These are phyloP conservation scores for Lentinula detonsa DNA, from an alignment of 768 basidiomycete genomes.

Conservation along the genomic window DNA sequence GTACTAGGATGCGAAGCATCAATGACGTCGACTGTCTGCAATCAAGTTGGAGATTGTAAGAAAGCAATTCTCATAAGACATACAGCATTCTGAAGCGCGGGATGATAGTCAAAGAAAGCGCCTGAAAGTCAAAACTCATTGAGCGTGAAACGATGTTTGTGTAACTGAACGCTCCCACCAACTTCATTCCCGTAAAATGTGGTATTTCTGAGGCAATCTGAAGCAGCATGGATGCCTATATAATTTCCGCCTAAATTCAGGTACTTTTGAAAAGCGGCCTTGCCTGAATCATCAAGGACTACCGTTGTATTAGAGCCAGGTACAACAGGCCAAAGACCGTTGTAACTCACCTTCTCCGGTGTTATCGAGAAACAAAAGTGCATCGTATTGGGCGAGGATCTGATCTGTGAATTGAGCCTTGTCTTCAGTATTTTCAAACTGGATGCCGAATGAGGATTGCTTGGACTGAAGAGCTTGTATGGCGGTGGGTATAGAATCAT, in stretches of 20 bases:
- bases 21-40: constrained; percentile 53
- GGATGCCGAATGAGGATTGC: constrained; percentile 38
- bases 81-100: constrained; percentile 59
- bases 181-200: constrained; percentile 53
- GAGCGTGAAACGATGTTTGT: background rate
- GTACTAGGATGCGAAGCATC: constrained; percentile 59
- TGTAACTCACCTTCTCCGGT: constrained; percentile 52
- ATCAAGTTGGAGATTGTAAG: background rate
- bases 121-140: constrained; percentile 24
- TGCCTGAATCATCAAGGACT: constrained; percentile 59
- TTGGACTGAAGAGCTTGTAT: constrained; percentile 46
- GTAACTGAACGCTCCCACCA: constrained; percentile 26
- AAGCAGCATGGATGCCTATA: constrained; percentile 61
- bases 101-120: constrained; percentile 70
- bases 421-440: constrained; percentile 66
- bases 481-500: constrained; percentile 73
- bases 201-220: constrained; percentile 52
- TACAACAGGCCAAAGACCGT: background rate
- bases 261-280: constrained; percentile 58
- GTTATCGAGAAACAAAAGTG: constrained; percentile 61
- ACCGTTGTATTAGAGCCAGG: background rate
- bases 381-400: constrained; percentile 53
- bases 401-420: constrained; percentile 46
- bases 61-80: constrained; percentile 14
- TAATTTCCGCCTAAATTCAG: constrained; percentile 67